Conservation (phyloP, 2,329 filamentous ascomycete genomes). For the Cryphonectria naterciae region DNA sequence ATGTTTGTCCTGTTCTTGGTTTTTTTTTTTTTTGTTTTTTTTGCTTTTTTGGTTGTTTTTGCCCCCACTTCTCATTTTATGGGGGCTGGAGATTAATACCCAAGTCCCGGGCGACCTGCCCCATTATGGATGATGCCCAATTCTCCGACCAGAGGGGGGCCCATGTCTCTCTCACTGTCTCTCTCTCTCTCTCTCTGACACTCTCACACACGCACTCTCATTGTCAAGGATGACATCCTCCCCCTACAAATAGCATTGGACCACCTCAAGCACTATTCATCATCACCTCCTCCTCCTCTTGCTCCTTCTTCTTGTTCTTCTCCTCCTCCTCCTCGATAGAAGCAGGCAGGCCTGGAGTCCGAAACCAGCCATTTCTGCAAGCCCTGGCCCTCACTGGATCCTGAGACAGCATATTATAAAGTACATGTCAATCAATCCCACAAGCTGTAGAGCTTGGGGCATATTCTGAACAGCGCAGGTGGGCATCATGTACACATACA, state of each 20-base stretch:
- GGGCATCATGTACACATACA: not conserved
- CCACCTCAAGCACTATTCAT: not conserved
- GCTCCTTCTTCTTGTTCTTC: no score
- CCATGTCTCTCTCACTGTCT: not conserved
- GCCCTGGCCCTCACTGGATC: not conserved
- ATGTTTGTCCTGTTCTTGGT: conserved; percentile 4
- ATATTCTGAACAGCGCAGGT: not conserved
- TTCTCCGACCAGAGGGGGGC: not conserved
- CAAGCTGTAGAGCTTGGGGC: not conserved
- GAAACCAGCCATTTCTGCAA: not conserved
- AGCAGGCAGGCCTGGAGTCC: not conserved
- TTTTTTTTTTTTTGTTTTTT: no score
- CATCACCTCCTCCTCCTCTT: not conserved
- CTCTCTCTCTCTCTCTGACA: no score
- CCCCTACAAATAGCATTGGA: not conserved
- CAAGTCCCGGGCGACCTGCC: not conserved
- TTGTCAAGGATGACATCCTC: not conserved
- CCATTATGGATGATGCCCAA: conserved; percentile 9
- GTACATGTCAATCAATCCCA: not conserved
- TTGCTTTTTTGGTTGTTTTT: not conserved
- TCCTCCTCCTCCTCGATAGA: not conserved
- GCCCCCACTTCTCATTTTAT: conserved; percentile 4
- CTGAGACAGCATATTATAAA: not conserved
- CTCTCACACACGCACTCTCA: no score
- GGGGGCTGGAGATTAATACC: not conserved